Percentiles rank a stretch among this genome's conserved stretches.
Conservation (phyloP, 2,329 filamentous ascomycete species). For the Paraphaeosphaeria minitans region DNA sequence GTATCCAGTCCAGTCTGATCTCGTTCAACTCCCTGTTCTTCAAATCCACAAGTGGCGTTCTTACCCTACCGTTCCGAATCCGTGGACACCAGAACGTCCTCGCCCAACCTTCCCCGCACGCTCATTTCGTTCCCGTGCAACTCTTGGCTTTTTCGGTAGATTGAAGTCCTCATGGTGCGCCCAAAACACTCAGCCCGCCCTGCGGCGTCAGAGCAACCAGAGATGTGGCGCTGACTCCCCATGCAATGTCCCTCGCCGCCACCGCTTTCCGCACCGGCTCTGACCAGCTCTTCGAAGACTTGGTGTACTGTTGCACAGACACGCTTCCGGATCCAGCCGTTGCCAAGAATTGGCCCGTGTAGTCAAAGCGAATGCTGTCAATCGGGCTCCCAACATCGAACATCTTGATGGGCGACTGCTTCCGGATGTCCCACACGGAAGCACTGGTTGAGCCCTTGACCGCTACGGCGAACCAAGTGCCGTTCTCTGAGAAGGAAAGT, state of each 20-base stretch:
- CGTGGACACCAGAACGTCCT: constrained; percentile 2
- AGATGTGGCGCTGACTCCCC: constrained; percentile 76
- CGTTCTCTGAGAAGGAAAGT: constrained; percentile 92
- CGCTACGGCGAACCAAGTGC: constrained; percentile 89
- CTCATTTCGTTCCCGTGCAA: neutral
- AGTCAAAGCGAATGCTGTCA: constrained; percentile 83
- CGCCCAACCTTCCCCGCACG: constrained; percentile 5
- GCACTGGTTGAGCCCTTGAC: constrained; percentile 78
- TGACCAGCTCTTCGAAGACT: constrained; percentile 85
- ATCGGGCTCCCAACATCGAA: constrained; percentile 83
- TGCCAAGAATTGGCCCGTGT: constrained; percentile 90
- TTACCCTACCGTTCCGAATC: constrained; percentile 5
- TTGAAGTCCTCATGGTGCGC: constrained; percentile 33
- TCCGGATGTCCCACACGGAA: constrained; percentile 90
- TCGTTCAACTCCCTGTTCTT: constrained; percentile 1
- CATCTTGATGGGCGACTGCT: constrained; percentile 80
- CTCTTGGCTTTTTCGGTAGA: neutral
- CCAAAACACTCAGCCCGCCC: constrained; percentile 75
- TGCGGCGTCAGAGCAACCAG: constrained; percentile 76
- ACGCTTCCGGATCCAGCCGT: constrained; percentile 79
- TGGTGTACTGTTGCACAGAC: constrained; percentile 87
- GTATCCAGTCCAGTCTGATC: constrained; percentile 2
- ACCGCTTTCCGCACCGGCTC: constrained; percentile 81
- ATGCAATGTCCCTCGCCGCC: constrained; percentile 73
- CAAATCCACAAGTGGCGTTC: constrained; percentile 14